These are phyloP conservation scores for Erythrophleum ivorense DNA, from an alignment of 331 rosid species.

Conservation along the genomic window DNA sequence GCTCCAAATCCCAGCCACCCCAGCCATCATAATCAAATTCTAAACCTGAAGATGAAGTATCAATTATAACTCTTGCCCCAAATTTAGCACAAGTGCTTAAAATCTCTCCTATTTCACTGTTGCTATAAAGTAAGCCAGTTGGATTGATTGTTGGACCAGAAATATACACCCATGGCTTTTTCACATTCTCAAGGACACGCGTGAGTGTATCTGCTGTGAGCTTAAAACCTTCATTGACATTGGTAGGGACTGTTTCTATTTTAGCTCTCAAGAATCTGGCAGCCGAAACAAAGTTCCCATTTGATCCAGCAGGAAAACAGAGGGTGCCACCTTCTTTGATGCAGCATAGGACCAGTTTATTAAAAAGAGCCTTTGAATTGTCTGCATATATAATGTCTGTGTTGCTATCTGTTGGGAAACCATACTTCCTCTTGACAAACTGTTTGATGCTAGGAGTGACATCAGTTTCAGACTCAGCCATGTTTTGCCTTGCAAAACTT, in stretches of 20 bases:
- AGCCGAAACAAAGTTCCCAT: constrained; percentile 87
- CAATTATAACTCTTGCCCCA: constrained; percentile 91
- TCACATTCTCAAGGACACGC: constrained; percentile 59
- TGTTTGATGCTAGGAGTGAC: constrained; percentile 71
- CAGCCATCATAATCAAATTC: constrained; percentile 78
- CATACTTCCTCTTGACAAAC: constrained; percentile 72
- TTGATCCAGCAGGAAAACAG: constrained; percentile 89
- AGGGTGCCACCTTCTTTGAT: constrained; percentile 88
- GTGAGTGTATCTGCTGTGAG: constrained; percentile 65
- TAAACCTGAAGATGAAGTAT: constrained; percentile 90
- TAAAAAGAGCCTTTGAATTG: constrained; percentile 80
- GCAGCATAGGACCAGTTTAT: constrained; percentile 89
- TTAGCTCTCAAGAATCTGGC: constrained; percentile 85
- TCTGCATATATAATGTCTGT: constrained; percentile 75
- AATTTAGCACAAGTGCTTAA: constrained; percentile 70
- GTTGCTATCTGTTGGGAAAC: constrained; percentile 66
- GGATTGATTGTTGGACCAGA: constrained; percentile 96
- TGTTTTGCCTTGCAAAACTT: constrained; percentile 95
- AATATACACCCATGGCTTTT: constrained; percentile 89
- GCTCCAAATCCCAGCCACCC: constrained; percentile 86
- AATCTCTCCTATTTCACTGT: constrained; percentile 68
- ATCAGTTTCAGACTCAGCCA: constrained; percentile 85
- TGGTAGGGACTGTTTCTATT: constrained; percentile 65
- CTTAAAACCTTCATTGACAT: constrained; percentile 68
- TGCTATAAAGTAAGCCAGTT: constrained; percentile 85